Evolutionary conservation across 2,329 filamentous ascomycete genomes (phyloP).

Genomic region (Pestalotiopsis sp.): DNA sequence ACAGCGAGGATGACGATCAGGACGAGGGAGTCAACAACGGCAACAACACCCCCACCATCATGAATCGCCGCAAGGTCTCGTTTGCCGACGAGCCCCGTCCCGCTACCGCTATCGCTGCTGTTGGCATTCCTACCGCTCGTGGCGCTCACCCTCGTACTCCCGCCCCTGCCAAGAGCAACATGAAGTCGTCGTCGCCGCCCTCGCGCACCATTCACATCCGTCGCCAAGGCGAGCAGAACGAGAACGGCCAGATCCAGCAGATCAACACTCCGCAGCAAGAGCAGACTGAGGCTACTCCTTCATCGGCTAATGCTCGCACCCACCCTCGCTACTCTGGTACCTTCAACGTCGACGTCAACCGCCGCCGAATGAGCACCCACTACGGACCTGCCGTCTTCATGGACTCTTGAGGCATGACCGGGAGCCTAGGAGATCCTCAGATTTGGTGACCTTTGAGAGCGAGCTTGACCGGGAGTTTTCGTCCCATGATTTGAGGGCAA

Average conservation of each 20-base stretch:
- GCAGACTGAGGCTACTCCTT: background rate
- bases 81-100: background rate
- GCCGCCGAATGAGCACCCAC: background rate
- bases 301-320: background rate
- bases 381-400: slow-evolving; percentile 9
- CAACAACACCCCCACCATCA: background rate
- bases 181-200: background rate
- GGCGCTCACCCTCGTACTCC: too few relatives aligned
- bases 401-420: background rate
- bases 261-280: background rate
- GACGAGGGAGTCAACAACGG: background rate
- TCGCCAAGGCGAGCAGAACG: background rate
- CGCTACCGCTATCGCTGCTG: background rate
- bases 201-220: background rate
- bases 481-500: too few relatives aligned
- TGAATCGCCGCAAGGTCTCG: slow-evolving; percentile 6
- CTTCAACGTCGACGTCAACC: background rate
- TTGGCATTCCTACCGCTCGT: background rate
- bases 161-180: background rate
- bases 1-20: background rate
- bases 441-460: too few relatives aligned
- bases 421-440: too few relatives aligned
- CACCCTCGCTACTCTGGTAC: slow-evolving; percentile 7
- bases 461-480: too few relatives aligned
- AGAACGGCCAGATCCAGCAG: background rate